Conservation (phyloP, 768 basidiomycete species). For the Rhizopogon vesiculosus region DNA sequence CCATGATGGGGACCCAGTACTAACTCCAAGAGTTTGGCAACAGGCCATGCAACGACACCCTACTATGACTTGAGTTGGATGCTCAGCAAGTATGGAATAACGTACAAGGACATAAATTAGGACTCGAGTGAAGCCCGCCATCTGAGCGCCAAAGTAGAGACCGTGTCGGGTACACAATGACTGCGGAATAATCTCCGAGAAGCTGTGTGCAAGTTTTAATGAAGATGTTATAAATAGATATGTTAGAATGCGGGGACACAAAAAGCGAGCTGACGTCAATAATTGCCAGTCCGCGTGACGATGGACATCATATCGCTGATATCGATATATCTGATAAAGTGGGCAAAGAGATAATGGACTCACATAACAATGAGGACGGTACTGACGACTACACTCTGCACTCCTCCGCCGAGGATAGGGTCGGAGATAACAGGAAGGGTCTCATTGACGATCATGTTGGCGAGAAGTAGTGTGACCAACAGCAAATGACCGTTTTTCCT, state of each 20-base stretch:
- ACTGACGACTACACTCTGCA: slow-evolving; percentile 73
- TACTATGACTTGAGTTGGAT: slow-evolving; percentile 19
- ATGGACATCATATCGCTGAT: neutral
- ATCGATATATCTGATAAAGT: neutral
- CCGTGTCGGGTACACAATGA: slow-evolving; percentile 91
- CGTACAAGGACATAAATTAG: slow-evolving; percentile 69
- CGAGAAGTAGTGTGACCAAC: slow-evolving; percentile 76
- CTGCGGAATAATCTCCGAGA: slow-evolving; percentile 90
- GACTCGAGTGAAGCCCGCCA: slow-evolving; percentile 64
- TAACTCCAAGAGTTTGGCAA: slow-evolving; percentile 77
- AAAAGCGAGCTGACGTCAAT: neutral
- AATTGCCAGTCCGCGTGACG: neutral
- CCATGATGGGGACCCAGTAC: slow-evolving; percentile 82
- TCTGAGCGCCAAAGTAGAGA: slow-evolving; percentile 82
- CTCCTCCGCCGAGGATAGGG: slow-evolving; percentile 73
- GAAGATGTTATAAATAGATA: neutral
- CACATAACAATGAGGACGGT: slow-evolving; percentile 87
- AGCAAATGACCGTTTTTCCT: slow-evolving; percentile 80
- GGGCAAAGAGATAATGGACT: slow-evolving; percentile 27
- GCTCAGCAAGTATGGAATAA: neutral
- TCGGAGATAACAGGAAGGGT: slow-evolving; percentile 81
- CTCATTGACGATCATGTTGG: slow-evolving; percentile 93
- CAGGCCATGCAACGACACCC: slow-evolving; percentile 80
- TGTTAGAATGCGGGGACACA: neutral
- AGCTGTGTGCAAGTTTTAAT: slow-evolving; percentile 39